Evolutionary conservation across 345 rosid species (phyloP).

Genomic region (Eucalyptus caleyi): DNA sequence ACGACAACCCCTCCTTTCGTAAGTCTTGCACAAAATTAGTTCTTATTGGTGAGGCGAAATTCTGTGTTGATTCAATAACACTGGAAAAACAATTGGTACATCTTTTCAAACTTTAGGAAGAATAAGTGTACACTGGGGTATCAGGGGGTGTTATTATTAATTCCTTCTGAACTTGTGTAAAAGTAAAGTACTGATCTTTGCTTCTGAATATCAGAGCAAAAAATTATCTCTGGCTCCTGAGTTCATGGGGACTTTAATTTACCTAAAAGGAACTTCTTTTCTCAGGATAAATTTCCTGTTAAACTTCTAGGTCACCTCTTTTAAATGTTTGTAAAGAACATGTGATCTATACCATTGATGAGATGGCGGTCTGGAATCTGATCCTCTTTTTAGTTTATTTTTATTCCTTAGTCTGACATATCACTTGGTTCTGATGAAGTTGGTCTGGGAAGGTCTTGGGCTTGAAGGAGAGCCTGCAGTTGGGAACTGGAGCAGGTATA

Average conservation of each 20-base stretch:
- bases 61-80: neutral
- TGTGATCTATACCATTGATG: neutral
- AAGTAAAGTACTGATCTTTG: neutral
- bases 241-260: neutral
- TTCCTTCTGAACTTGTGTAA: neutral
- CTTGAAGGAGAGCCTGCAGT: slow-evolving; percentile 59
- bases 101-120: neutral
- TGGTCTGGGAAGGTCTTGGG: slow-evolving; percentile 93
- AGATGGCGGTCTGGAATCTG: neutral
- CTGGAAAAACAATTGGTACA: neutral
- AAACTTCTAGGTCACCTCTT: neutral
- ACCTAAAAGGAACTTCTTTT: neutral
- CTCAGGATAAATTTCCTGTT: neutral
- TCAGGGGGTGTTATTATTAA: neutral
- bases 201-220: neutral
- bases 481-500: slow-evolving; percentile 77
- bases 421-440: slow-evolving; percentile 24
- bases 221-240: neutral
- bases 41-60: neutral
- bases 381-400: neutral
- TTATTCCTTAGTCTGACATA: neutral
- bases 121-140: neutral
- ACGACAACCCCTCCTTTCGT: neutral
- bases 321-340: neutral
- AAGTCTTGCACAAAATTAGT: neutral